Percentiles rank a stretch among this genome's conserved stretches.
phyloP scores from a whole-genome alignment of 192 early-diverging fungal species.

The Coemansia sp. region DNA sequence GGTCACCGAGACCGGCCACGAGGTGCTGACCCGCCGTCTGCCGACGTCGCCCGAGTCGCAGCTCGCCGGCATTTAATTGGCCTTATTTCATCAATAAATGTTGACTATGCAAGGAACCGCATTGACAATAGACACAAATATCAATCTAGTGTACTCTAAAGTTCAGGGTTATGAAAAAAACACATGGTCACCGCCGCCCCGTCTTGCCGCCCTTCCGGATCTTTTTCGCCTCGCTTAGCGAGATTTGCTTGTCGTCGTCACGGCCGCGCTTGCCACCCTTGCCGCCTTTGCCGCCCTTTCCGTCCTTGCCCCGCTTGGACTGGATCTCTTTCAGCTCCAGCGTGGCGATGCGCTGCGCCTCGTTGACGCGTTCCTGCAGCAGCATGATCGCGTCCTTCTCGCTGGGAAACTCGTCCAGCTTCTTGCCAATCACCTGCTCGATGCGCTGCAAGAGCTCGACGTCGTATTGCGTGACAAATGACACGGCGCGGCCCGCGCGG shows the following conservation, averaged over 20 bases:
- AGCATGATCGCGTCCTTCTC: slow-evolving; percentile 85
- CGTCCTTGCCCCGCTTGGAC: slow-evolving; percentile 29
- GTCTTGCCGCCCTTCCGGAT: slow-evolving; percentile 22
- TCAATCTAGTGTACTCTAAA: too few species aligned
- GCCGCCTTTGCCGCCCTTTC: slow-evolving; percentile 41
- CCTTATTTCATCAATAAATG: too few species aligned
- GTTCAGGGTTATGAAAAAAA: background rate
- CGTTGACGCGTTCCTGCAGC: slow-evolving; percentile 90
- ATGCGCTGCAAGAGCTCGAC: slow-evolving; percentile 93
- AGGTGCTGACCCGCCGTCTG: slow-evolving; percentile 68
- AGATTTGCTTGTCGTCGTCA: slow-evolving; percentile 51
- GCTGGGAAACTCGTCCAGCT: slow-evolving; percentile 79
- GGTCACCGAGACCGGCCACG: slow-evolving; percentile 89
- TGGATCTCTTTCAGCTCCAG: slow-evolving; percentile 78
- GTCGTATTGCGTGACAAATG: slow-evolving; percentile 89
- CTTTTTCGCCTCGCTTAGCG: slow-evolving; percentile 45
- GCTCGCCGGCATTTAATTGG: slow-evolving; percentile 12
- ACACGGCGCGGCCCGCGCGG: slow-evolving; percentile 73
- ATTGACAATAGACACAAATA: too few species aligned
- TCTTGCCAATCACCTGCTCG: slow-evolving; percentile 85
- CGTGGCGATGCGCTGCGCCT: slow-evolving; percentile 84
- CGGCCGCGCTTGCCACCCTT: background rate
- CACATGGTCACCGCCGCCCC: background rate
- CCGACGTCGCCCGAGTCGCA: slow-evolving; percentile 33
- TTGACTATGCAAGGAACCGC: too few species aligned